These are phyloP conservation scores for Fusarium xylarioides DNA, from an alignment of 2,329 filamentous ascomycete species.

Conservation along the genomic window DNA sequence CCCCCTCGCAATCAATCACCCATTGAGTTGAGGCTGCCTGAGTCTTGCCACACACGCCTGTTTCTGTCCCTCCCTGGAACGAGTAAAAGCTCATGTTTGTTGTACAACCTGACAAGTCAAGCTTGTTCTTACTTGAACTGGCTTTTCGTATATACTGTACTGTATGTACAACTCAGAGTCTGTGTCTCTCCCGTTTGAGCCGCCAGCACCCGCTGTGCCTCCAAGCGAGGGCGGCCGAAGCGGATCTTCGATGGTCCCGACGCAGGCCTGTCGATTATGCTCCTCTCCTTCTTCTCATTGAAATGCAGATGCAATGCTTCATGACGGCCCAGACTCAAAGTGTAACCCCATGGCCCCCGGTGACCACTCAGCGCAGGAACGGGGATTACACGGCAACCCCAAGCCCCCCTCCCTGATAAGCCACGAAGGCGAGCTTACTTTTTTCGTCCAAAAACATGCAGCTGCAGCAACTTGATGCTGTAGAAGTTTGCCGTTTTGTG, in stretches of 20 bases:
- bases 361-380: slow-evolving; percentile 24
- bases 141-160: not conserved
- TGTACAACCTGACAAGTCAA: slow-evolving; percentile 33
- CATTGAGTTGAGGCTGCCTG: slow-evolving; percentile 6
- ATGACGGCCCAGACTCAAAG: not conserved
- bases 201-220: slow-evolving; percentile 26
- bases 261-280: slow-evolving; percentile 13
- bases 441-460: slow-evolving; percentile 35
- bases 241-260: slow-evolving; percentile 31
- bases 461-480: slow-evolving; percentile 35
- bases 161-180: not conserved
- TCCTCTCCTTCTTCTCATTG: not conserved
- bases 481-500: slow-evolving; percentile 8
- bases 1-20: slow-evolving; percentile 16
- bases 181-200: slow-evolving; percentile 21
- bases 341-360: slow-evolving; percentile 19
- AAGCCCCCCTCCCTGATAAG: slow-evolving; percentile 6
- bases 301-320: slow-evolving; percentile 4
- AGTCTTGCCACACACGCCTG: slow-evolving; percentile 31
- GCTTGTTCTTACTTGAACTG: slow-evolving; percentile 7
- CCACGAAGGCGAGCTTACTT: slow-evolving; percentile 25
- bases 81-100: slow-evolving; percentile 10
- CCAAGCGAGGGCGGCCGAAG: slow-evolving; percentile 24
- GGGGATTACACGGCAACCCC: slow-evolving; percentile 20
- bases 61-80: slow-evolving; percentile 1